Base-by-base conservation (phyloP, 148 eudicot species). In the Diospyros lotus region DNA sequence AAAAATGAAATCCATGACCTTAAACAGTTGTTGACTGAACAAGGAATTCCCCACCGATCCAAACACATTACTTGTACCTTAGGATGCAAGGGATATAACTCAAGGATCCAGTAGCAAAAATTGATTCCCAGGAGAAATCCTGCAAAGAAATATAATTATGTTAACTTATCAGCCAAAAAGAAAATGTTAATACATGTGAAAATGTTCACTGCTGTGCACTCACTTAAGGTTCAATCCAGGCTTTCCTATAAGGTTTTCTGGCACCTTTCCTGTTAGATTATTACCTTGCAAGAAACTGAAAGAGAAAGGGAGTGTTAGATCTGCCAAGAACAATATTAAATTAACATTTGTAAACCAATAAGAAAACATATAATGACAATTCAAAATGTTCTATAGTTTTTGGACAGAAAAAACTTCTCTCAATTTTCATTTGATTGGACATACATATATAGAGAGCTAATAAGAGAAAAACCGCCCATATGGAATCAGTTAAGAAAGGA, bases 221-320 rank as follows among this genome's bases (percentile, higher is more conserved):
- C 82, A 95, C 98, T 90, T 90, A n/a, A 90, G 85, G 68, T 82
- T 79, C 44, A 90, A 81, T 53, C 90, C 96, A 15, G 92, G 85
- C 84, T 87, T 89, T 46, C 67, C 77, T 45, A 69, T 17, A 42
- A 95, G 89, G 81, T 79, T 82, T 9, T 73, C 78, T n/a, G 98
- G 97, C 73, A 95, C 75, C 65, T 84, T 80, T 63, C 98, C 98
- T 2, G 78, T 83, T 39, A 95, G 85, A 80, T 88, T 75, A 71
- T 95, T 95, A 82, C 85, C 79, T 79, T 92, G 91, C 73, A 95
- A 62, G 78, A 90, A 91, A 38, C 99, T 95, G 92, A 72, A 75
- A 79, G 62, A 54, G 48, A 50, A 12, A 48, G n/a, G 39, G 2
- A 15, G 41, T 28, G 43, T 66, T 44, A 56, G 55, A 14, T 18